Conservation (phyloP, 1,284 basidiomycete genomes). For the Ganoderma sinense region DNA sequence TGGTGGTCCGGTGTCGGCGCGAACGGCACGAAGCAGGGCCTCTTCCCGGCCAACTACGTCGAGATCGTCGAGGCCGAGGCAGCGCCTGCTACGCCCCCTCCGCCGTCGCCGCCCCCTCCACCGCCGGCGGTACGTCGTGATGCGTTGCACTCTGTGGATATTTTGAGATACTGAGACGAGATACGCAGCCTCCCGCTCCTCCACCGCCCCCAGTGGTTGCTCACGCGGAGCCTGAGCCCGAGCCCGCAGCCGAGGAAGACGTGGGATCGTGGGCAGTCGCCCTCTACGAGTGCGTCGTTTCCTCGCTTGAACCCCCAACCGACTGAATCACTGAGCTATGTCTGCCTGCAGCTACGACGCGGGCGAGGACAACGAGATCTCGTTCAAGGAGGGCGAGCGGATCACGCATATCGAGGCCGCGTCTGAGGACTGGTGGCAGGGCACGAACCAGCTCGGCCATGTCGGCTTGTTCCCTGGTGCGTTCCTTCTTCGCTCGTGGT, state of each 20-base stretch:
- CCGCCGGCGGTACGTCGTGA: constrained; percentile 44
- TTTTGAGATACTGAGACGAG: not conserved
- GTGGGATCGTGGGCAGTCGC: constrained; percentile 74
- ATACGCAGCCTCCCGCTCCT: constrained; percentile 39
- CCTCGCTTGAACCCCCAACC: not conserved
- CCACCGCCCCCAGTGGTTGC: constrained; percentile 49
- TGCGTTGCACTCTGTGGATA: not conserved
- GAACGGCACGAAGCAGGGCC: constrained; percentile 68
- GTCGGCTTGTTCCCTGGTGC: constrained; percentile 87
- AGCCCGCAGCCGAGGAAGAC: constrained; percentile 45
- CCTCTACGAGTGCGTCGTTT: constrained; percentile 72
- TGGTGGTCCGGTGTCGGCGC: constrained; percentile 85
- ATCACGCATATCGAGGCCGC: constrained; percentile 78
- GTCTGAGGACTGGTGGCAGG: constrained; percentile 92
- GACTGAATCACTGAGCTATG: constrained; percentile 1
- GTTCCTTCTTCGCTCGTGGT: constrained; percentile 35
- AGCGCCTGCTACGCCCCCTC: constrained; percentile 51
- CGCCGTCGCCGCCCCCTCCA: constrained; percentile 41
- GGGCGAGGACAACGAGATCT: constrained; percentile 88
- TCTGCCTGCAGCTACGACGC: constrained; percentile 73
- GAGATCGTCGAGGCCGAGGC: constrained; percentile 63
- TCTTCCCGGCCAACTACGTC: constrained; percentile 90
- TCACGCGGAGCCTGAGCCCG: constrained; percentile 37
- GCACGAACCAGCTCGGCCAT: constrained; percentile 65
- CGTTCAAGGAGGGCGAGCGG: constrained; percentile 83